Evolutionary conservation across 1,284 basidiomycete genomes (phyloP), one percentile per base, ranked within the genome.

Genomic region (Cutaneotrichosporon spelunceum): DNA sequence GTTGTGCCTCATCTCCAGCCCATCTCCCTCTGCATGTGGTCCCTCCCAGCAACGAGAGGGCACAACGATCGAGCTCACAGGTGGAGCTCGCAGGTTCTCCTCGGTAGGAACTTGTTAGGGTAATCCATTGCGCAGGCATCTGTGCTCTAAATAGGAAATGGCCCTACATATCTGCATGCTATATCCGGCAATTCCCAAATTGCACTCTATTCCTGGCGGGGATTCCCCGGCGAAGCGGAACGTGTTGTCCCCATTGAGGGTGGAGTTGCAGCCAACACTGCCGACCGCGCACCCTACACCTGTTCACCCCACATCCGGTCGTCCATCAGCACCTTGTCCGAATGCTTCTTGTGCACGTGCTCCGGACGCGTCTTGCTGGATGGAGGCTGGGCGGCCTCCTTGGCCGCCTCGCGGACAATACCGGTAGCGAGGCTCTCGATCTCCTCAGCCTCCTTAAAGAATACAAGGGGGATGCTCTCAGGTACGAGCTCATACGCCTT

Each of bases 401-500:
- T 30, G 26, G 48, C 48, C 14, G 24, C 56, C 13, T 48, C 59
- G 24, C 30, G 36, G 14, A 66, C 57, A 11, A 66, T 44, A 19
- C 33, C 60, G 11, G 36, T 21, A 2, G 65, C 60, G 14, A 63
- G 21, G 21, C 66, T 64, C 57, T 71, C 66, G 6, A 74, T 65
- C 58, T 74, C 74, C 27, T 63, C 62, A 1, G 68, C 64, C 14
- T 74, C 67, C 50, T 66, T 63, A 61, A 72, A 75, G 49, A 75
- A 66, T 26, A 69, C 50, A 49, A 76, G 59, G n/a, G 34, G 42
- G 9, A 70, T 59, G 8, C 54, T 33, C 7, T 50, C 45, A 0
- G 72, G 72, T 16, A 70, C 33, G 21, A 63, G 65, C 9, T 26
- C 59, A 45, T 57, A 57, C 11, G 71, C 70, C 27, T 56, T 59